phyloP scores from a whole-genome alignment of 1,139 yeast genomes.

The Entelexis paramagnoliae region DNA sequence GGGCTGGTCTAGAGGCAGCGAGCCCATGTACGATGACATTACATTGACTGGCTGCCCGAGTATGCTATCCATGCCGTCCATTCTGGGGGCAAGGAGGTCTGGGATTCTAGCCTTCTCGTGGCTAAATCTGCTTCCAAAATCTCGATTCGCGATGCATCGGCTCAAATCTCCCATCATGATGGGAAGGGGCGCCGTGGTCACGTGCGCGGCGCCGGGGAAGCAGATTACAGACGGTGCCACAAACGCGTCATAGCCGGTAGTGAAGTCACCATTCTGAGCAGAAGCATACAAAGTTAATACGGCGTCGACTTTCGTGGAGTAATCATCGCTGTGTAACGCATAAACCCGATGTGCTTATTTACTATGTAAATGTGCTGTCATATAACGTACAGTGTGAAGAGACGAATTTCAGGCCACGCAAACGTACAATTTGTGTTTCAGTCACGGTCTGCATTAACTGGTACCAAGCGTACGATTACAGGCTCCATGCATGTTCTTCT shows the following conservation, averaged over 20 bases:
- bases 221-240: too few relatives aligned
- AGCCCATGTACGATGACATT: conserved; percentile 21
- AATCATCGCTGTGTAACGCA: too few relatives aligned
- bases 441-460: too few relatives aligned
- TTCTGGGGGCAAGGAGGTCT: not conserved
- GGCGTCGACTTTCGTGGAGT: too few relatives aligned
- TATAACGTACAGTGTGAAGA: too few relatives aligned
- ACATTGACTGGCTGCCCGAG: conserved; percentile 23
- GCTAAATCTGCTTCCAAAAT: not conserved
- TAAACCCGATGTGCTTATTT: too few relatives aligned
- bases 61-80: conserved; percentile 23
- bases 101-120: not conserved
- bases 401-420: too few relatives aligned
- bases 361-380: too few relatives aligned
- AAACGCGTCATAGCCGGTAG: not conserved
- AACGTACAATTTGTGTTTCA: too few relatives aligned
- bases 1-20: conserved; percentile 9
- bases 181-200: not conserved
- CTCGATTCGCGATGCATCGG: conserved; percentile 1
- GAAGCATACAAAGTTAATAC: too few relatives aligned
- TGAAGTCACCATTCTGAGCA: not conserved
- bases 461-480: too few relatives aligned
- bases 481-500: too few relatives aligned
- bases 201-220: not conserved
- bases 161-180: not conserved